Evolutionary conservation across 495 filamentous ascomycete genomes (phyloP).

Genomic region (Cudoniella acicularis): DNA sequence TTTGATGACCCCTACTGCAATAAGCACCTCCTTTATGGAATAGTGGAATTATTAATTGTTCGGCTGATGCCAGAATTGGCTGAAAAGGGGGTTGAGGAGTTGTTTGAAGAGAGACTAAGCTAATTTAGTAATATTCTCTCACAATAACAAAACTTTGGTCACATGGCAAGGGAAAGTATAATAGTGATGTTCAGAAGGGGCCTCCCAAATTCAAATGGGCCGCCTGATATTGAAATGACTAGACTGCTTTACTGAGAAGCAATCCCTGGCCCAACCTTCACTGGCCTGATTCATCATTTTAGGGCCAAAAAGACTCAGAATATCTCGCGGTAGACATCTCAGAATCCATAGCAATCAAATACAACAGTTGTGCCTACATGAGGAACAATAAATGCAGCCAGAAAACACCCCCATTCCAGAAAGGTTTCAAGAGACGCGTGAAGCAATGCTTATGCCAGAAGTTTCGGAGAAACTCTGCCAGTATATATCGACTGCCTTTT

Average conservation of each 20-base stretch:
- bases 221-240: constrained; percentile 21
- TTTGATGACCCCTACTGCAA: constrained; percentile 84
- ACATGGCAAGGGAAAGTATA: not conserved
- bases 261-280: too few relatives aligned
- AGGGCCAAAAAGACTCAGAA: not conserved
- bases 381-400: too few relatives aligned
- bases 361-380: too few relatives aligned
- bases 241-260: too few relatives aligned
- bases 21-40: constrained; percentile 76
- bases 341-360: too few relatives aligned
- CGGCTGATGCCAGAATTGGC: constrained; percentile 80
- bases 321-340: not conserved
- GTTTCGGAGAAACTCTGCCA: too few relatives aligned
- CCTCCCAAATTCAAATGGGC: constrained; percentile 25
- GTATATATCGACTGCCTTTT: too few relatives aligned
- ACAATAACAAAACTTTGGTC: constrained; percentile 5
- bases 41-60: constrained; percentile 74
- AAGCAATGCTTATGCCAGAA: too few relatives aligned
- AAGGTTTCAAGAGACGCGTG: too few relatives aligned
- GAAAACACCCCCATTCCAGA: too few relatives aligned
- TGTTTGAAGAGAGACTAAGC: constrained; percentile 68
- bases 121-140: constrained; percentile 24
- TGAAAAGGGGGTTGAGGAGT: constrained; percentile 64
- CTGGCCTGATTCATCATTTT: too few relatives aligned
- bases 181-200: constrained; percentile 26